These are phyloP conservation scores for Acanthamoeba culbertsoni DNA, from an alignment of 208 protist species.

Conservation along the genomic window DNA sequence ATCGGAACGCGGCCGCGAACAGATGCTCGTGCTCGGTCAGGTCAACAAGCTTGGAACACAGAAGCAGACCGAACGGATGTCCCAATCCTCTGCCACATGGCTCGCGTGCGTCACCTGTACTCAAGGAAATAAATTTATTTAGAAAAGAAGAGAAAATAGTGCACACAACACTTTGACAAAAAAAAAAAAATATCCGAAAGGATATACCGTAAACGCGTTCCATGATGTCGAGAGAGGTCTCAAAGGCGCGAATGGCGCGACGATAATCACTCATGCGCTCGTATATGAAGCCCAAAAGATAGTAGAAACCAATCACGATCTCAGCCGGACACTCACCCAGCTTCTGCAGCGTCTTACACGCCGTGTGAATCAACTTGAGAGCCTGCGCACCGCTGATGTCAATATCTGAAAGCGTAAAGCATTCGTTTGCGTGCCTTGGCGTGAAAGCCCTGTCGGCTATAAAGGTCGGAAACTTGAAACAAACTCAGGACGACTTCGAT, in stretches of 20 bases:
- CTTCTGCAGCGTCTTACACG: background rate
- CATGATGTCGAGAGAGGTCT: slow-evolving; percentile 8
- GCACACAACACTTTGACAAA: background rate
- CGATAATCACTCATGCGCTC: slow-evolving; percentile 46
- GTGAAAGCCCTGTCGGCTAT: slow-evolving; percentile 3
- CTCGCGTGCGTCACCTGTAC: slow-evolving; percentile 36
- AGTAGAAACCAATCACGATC: slow-evolving; percentile 55
- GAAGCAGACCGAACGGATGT: slow-evolving; percentile 45
- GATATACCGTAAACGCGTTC: slow-evolving; percentile 44
- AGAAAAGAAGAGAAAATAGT: background rate
- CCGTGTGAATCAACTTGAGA: background rate
- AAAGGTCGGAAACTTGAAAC: slow-evolving; percentile 26
- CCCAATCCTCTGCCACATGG: slow-evolving; percentile 8
- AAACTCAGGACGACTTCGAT: background rate
- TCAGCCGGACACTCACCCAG: slow-evolving; percentile 48
- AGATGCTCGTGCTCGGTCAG: slow-evolving; percentile 24
- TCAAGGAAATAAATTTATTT: background rate
- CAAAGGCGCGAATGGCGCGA: background rate
- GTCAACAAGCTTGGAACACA: slow-evolving; percentile 47
- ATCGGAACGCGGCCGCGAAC: slow-evolving; percentile 51
- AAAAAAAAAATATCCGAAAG: background rate
- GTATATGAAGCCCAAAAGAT: slow-evolving; percentile 33
- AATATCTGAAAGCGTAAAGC: background rate
- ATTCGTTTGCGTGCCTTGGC: background rate
- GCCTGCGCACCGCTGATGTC: background rate